These are phyloP conservation scores for Limonium bicolor DNA, from an alignment of 148 eudicot genomes.

Conservation along the genomic window DNA sequence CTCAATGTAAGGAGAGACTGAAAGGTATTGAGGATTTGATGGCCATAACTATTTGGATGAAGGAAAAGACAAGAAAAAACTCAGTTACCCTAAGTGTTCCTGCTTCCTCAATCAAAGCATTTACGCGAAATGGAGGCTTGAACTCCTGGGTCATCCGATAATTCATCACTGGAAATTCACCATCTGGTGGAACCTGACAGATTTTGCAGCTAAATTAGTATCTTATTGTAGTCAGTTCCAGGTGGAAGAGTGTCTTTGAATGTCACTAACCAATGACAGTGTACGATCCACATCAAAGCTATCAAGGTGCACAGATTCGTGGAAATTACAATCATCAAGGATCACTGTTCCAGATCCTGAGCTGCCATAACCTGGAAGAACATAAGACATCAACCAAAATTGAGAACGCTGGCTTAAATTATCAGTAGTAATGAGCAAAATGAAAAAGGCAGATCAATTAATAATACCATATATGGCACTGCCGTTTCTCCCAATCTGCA, in stretches of 20 bases:
- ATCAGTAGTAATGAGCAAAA: constrained; percentile 2
- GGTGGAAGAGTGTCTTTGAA: not conserved
- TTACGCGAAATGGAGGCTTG: constrained; percentile 74
- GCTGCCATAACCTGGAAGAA: constrained; percentile 43
- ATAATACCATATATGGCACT: constrained; percentile 53
- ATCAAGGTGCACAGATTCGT: constrained; percentile 88
- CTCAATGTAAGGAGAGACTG: too few relatives aligned
- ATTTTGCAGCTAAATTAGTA: not conserved
- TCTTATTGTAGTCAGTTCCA: too few relatives aligned
- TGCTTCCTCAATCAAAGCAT: constrained; percentile 73
- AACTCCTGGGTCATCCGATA: constrained; percentile 93
- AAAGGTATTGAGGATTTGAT: too few relatives aligned
- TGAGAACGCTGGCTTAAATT: not conserved
- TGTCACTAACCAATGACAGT: constrained; percentile 52
- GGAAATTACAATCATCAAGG: constrained; percentile 88
- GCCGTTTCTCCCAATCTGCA: constrained; percentile 57
- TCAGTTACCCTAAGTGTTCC: constrained; percentile 60
- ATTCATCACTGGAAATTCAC: constrained; percentile 96
- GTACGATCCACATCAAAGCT: constrained; percentile 77
- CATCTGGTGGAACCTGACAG: constrained; percentile 81
- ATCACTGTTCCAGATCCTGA: constrained; percentile 73
- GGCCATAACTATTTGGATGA: too few relatives aligned
- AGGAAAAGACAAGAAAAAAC: not conserved
- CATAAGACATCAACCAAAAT: not conserved
- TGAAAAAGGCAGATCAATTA: constrained; percentile 1